Base-by-base conservation (phyloP, 768 basidiomycete species). In the Chalciporus chontae region DNA sequence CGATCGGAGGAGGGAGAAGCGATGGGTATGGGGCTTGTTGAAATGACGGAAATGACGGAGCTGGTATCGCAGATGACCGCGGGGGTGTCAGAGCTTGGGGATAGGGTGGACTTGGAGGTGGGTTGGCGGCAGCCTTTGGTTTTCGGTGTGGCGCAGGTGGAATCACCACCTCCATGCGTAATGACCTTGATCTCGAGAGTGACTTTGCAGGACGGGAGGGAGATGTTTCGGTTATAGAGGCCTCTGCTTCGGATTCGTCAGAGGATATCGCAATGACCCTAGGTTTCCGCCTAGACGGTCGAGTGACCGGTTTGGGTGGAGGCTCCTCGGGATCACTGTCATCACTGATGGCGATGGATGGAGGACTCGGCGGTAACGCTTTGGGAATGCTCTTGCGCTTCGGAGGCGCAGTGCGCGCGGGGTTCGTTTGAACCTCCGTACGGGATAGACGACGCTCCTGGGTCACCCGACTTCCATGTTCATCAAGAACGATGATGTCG, bases 401-500 rank as follows among this genome's bases (percentile, higher is more conserved):
- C 18, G 43, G 7, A 39, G 51, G 21, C 23, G 43, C 15, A 29
- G 24, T 32, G 50, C 45, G 45, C 8, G 37, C 43, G 23, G 40
- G 62, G 57, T 77, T 79, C 19, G 66, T 50, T 37, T 70, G 69
- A 4, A 76, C 53, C 44, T 74, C 70, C 15, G 74, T 68, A 40
- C 74, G 70, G 4, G 82, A 81, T 9, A 81, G 70, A 48, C 88
- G 73, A 52, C 76, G 71, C 63, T 90, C 88, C 59, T 80, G 75
- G 48, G 74, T 77, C 39, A 90, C 51, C 29, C 71, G 78, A 43
- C 65, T 72, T 11, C 88, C 88, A 26, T 71, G 61, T 26, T 77
- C 74, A 62, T 90, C 87, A 19, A 89, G 48, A 31, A 86, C 71
- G 32, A 83, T 69, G 44, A 90, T 89, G 40, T 90, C 84, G 43